phyloP scores from a whole-genome alignment of 352 stramenopile genomes.

The Phytophthora tentaculata region DNA sequence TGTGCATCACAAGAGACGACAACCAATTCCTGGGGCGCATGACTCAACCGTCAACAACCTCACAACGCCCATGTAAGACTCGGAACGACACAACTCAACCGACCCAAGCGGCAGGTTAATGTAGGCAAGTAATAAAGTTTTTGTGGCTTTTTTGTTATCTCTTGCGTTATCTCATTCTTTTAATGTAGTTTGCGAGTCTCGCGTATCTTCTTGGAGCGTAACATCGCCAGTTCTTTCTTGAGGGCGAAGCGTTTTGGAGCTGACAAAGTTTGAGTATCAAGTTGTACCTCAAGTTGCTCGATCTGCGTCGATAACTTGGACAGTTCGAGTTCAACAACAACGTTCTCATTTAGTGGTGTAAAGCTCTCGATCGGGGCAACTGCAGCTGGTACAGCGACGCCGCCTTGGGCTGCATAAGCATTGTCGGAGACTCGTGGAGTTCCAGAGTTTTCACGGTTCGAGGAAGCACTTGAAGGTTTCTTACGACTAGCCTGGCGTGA shows the following conservation, averaged over 20 bases:
- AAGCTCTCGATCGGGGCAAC: slow-evolving; percentile 28
- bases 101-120: slow-evolving; percentile 29
- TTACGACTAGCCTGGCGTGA: slow-evolving; percentile 4
- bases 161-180: slow-evolving; percentile 6
- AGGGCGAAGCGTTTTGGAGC: slow-evolving; percentile 79
- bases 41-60: slow-evolving; percentile 29
- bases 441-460: slow-evolving; percentile 9
- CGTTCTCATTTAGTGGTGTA: slow-evolving; percentile 5
- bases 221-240: slow-evolving; percentile 82
- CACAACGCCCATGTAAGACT: slow-evolving; percentile 30
- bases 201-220: slow-evolving; percentile 72
- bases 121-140: slow-evolving; percentile 46
- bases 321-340: slow-evolving; percentile 24
- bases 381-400: slow-evolving; percentile 6
- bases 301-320: slow-evolving; percentile 53
- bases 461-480: slow-evolving; percentile 14
- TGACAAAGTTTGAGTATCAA: slow-evolving; percentile 70
- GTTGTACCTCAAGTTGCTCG: slow-evolving; percentile 55
- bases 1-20: slow-evolving; percentile 69
- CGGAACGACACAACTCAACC: slow-evolving; percentile 27
- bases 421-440: slow-evolving; percentile 6
- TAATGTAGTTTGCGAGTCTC: slow-evolving; percentile 42
- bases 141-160: slow-evolving; percentile 25
- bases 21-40: slow-evolving; percentile 34
- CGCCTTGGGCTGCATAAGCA: slow-evolving; percentile 23